These are phyloP conservation scores for Escovopsis weberi DNA, from an alignment of 2,329 filamentous ascomycete genomes.

Conservation along the genomic window DNA sequence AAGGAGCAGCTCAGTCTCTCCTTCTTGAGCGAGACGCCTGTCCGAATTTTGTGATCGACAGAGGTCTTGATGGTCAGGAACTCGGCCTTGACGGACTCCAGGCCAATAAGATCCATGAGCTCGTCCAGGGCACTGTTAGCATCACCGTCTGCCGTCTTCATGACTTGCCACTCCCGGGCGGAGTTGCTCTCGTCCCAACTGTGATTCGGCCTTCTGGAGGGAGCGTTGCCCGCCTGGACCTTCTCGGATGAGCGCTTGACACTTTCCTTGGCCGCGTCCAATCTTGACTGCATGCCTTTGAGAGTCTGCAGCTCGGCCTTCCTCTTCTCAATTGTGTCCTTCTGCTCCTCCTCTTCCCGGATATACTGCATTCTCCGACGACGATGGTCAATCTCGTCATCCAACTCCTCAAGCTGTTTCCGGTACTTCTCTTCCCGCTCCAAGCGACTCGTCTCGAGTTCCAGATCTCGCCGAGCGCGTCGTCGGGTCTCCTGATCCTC, in stretches of 20 bases:
- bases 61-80: slow-evolving; percentile 49
- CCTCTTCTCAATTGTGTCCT: slow-evolving; percentile 29
- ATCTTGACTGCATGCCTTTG: slow-evolving; percentile 14
- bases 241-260: slow-evolving; percentile 5
- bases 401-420: slow-evolving; percentile 28
- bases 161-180: slow-evolving; percentile 42
- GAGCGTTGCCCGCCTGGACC: neutral
- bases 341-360: slow-evolving; percentile 28
- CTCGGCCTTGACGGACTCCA: slow-evolving; percentile 52
- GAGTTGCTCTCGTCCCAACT: slow-evolving; percentile 15
- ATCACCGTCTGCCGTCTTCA: slow-evolving; percentile 39
- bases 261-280: slow-evolving; percentile 3
- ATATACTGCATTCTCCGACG: slow-evolving; percentile 27
- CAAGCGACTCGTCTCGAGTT: slow-evolving; percentile 35
- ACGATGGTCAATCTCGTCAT: slow-evolving; percentile 39
- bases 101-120: slow-evolving; percentile 56
- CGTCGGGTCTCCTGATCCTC: slow-evolving; percentile 32
- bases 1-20: slow-evolving; percentile 50
- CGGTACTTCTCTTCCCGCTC: slow-evolving; percentile 29
- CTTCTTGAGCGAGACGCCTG: slow-evolving; percentile 35
- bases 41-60: slow-evolving; percentile 45
- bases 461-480: slow-evolving; percentile 28
- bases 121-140: slow-evolving; percentile 41
- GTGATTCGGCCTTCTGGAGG: neutral
- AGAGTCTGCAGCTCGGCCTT: slow-evolving; percentile 30